phyloP scores from a whole-genome alignment of 2,329 filamentous ascomycete species.

The Epichloe baconii region DNA sequence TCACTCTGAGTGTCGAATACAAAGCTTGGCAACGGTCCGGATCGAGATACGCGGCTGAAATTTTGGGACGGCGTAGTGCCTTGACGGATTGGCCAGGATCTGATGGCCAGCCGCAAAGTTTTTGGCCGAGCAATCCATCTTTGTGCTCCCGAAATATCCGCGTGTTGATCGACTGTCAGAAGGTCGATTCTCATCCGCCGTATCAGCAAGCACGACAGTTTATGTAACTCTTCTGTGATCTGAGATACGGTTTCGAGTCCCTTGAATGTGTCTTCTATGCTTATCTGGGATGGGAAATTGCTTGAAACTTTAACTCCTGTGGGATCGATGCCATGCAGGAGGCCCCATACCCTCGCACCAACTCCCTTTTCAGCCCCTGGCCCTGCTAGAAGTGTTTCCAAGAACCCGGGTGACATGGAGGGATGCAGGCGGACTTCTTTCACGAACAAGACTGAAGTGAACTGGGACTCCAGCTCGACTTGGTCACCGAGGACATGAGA shows the following conservation, averaged over 20 bases:
- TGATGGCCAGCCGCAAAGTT: slow-evolving; percentile 68
- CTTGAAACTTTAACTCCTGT: slow-evolving; percentile 59
- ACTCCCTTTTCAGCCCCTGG: slow-evolving; percentile 59
- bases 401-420: slow-evolving; percentile 45
- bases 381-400: slow-evolving; percentile 58
- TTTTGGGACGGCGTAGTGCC: slow-evolving; percentile 35
- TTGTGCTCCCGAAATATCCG: slow-evolving; percentile 19
- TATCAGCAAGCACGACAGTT: slow-evolving; percentile 57
- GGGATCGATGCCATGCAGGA: slow-evolving; percentile 71
- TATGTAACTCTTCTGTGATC: slow-evolving; percentile 54
- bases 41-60: slow-evolving; percentile 63
- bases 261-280: slow-evolving; percentile 85
- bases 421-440: slow-evolving; percentile 49
- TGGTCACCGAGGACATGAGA: slow-evolving; percentile 34
- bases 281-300: slow-evolving; percentile 72
- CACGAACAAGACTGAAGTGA: slow-evolving; percentile 43
- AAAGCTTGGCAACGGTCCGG: slow-evolving; percentile 58
- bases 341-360: slow-evolving; percentile 58
- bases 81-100: slow-evolving; percentile 34
- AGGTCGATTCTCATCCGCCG: slow-evolving; percentile 70
- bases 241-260: slow-evolving; percentile 51
- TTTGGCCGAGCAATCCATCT: slow-evolving; percentile 70
- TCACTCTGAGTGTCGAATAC: slow-evolving; percentile 51
- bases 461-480: slow-evolving; percentile 20
- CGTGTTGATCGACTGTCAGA: slow-evolving; percentile 33